Conservation (phyloP, 2,329 filamentous ascomycete species). For the Colletotrichum aenigma region DNA sequence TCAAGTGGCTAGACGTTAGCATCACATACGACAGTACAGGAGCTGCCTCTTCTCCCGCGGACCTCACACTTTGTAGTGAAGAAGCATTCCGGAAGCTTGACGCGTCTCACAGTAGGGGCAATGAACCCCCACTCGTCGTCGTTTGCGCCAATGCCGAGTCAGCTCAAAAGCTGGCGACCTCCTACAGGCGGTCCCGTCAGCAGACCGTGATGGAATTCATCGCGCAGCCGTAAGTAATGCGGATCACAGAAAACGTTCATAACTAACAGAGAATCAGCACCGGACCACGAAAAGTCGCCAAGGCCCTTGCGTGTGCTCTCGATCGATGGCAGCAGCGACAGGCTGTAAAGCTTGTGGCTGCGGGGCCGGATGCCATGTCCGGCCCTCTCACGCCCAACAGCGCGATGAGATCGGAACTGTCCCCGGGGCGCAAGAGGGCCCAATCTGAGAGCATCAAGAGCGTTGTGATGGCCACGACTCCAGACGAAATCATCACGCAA, state of each 20-base stretch:
- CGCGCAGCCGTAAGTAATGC: conserved; percentile 23
- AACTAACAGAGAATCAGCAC: background rate
- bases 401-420: background rate
- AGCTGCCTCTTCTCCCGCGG: conserved; percentile 1
- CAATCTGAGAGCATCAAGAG: conserved; percentile 12
- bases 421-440: background rate
- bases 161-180: conserved; percentile 16
- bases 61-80: conserved; percentile 31
- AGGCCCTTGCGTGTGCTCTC: conserved; percentile 16
- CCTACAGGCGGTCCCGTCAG: background rate
- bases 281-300: conserved; percentile 24
- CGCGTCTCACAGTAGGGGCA: conserved; percentile 20
- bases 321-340: conserved; percentile 18
- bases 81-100: conserved; percentile 22
- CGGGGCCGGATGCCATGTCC: background rate
- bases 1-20: conserved; percentile 38
- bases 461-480: background rate
- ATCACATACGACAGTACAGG: conserved; percentile 18
- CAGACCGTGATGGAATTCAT: conserved; percentile 23
- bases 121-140: conserved; percentile 18
- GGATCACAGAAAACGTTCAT: background rate
- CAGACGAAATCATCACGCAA: background rate
- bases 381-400: background rate
- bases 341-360: background rate
- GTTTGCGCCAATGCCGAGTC: conserved; percentile 23